Conservation (phyloP, 768 basidiomycete genomes). For the Mycena pura region DNA sequence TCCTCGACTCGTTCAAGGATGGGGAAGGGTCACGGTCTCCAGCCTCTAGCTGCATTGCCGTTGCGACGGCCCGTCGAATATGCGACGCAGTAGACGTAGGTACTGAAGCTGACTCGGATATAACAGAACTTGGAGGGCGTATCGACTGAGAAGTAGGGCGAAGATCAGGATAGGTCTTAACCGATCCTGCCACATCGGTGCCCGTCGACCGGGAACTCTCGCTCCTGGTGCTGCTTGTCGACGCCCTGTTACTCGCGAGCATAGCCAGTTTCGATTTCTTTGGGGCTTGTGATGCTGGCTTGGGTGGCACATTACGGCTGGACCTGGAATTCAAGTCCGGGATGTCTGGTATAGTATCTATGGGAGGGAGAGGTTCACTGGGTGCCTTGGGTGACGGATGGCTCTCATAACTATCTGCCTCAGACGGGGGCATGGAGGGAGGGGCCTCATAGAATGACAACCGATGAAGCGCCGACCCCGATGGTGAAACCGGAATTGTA, state of each 20-base stretch:
- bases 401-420: slow-evolving; percentile 45
- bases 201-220: slow-evolving; percentile 64
- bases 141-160: slow-evolving; percentile 71
- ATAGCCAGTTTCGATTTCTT: slow-evolving; percentile 73
- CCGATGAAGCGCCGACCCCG: slow-evolving; percentile 67
- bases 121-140: slow-evolving; percentile 44
- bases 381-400: slow-evolving; percentile 45
- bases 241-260: slow-evolving; percentile 70
- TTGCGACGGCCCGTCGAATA: slow-evolving; percentile 69
- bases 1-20: slow-evolving; percentile 28
- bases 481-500: slow-evolving; percentile 67
- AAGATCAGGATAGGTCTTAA: slow-evolving; percentile 75
- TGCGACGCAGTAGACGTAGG: slow-evolving; percentile 63
- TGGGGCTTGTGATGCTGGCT: slow-evolving; percentile 34
- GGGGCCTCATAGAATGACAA: slow-evolving; percentile 65
- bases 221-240: slow-evolving; percentile 49
- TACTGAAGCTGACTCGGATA: slow-evolving; percentile 37
- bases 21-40: slow-evolving; percentile 43
- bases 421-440: slow-evolving; percentile 58
- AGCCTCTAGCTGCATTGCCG: slow-evolving; percentile 70
- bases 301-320: slow-evolving; percentile 35
- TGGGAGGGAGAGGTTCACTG: slow-evolving; percentile 51
- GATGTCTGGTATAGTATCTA: slow-evolving; percentile 61
- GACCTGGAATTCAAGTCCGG: slow-evolving; percentile 60
- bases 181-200: slow-evolving; percentile 60